A percentile compares a stretch with the other conserved stretches of the same genome.
These are phyloP conservation scores for Erysimum cheiri DNA, from an alignment of 441 rosid species.

Conservation along the genomic window DNA sequence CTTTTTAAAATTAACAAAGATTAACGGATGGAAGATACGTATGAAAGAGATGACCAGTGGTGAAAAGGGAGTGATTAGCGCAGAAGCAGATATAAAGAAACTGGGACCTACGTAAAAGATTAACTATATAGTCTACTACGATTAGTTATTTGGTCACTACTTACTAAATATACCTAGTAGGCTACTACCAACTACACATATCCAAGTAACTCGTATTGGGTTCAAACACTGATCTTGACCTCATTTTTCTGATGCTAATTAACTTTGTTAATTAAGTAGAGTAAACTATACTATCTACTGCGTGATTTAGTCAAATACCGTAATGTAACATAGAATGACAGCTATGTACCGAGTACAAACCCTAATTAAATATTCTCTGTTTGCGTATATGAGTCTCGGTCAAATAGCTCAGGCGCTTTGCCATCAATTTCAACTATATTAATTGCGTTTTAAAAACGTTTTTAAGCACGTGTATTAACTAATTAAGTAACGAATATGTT, in stretches of 20 bases:
- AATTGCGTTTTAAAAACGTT: background rate
- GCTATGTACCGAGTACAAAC: background rate
- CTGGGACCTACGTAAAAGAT: background rate
- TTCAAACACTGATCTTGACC: constrained; percentile 9
- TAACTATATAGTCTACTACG: background rate
- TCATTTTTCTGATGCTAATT: background rate
- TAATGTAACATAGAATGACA: constrained; percentile 13
- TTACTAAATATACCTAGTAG: too few relatives aligned
- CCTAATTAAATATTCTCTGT: background rate
- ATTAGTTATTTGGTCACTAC: background rate
- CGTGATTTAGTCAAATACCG: background rate
- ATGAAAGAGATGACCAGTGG: constrained; percentile 8
- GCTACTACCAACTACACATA: too few relatives aligned
- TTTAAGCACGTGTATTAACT: constrained; percentile 16
- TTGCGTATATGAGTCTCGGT: constrained; percentile 22
- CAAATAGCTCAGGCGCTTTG: constrained; percentile 13
- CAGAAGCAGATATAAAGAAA: background rate
- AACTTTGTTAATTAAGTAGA: background rate
- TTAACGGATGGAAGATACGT: background rate
- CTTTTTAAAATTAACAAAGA: background rate
- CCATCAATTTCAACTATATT: constrained; percentile 22
- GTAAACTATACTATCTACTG: background rate
- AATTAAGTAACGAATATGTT: background rate
- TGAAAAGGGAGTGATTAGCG: background rate
- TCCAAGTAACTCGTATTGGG: background rate